A percentile compares a stretch with the other conserved stretches of the same genome.
Evolutionary conservation across 106 monocot species (phyloP).

Genomic region (Iris macrosiphon): DNA sequence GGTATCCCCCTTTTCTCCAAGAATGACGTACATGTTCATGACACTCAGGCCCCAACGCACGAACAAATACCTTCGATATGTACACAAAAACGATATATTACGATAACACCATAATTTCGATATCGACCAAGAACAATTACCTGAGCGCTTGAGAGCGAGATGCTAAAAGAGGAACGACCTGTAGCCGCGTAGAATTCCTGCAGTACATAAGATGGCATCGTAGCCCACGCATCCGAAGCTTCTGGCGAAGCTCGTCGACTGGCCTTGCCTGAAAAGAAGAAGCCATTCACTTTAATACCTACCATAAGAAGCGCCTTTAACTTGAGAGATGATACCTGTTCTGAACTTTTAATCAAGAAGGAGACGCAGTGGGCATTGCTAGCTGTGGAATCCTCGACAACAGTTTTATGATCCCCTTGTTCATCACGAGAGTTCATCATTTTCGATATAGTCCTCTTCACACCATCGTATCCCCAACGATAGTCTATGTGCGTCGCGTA

Average conservation of each 20-base stretch:
- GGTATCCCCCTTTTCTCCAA: conserved; percentile 84
- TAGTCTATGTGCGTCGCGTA: conserved; percentile 79
- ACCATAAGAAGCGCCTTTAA: neutral
- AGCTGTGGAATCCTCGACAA: conserved; percentile 49
- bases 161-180: conserved; percentile 84
- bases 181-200: conserved; percentile 75
- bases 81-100: neutral
- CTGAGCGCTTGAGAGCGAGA: conserved; percentile 90
- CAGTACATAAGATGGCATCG: conserved; percentile 94
- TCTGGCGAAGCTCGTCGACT: conserved; percentile 67
- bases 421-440: conserved; percentile 44
- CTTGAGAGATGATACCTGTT: too few species aligned
- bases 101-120: neutral
- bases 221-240: conserved; percentile 77
- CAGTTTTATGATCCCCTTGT: conserved; percentile 9
- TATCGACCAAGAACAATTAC: conserved; percentile 11
- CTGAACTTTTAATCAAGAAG: conserved; percentile 56
- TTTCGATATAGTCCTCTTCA: conserved; percentile 55
- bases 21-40: conserved; percentile 74
- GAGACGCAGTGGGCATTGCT: conserved; percentile 76
- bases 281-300: too few species aligned
- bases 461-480: conserved; percentile 74
- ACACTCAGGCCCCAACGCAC: conserved; percentile 88
- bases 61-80: conserved; percentile 52
- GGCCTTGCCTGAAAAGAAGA: conserved; percentile 33